Evolutionary conservation across 2,329 filamentous ascomycete genomes (phyloP).

Genomic region (Cladophialophora chaetospira): DNA sequence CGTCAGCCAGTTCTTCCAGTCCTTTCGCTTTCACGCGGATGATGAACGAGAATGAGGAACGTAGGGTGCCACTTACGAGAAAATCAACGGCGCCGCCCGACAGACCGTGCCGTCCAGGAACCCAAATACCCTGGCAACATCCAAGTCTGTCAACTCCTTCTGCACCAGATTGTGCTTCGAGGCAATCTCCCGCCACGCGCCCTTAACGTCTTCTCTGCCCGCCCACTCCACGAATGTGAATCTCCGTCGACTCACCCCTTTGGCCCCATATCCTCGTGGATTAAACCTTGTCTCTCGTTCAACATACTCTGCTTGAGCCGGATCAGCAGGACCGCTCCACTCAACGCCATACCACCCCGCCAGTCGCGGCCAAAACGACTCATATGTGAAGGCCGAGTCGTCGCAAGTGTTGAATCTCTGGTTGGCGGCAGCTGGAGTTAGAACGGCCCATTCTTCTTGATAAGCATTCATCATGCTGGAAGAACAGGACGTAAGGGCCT

Average conservation of each 20-base stretch:
- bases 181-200: conserved; percentile 51
- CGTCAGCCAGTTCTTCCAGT: background rate
- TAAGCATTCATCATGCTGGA: conserved; percentile 52
- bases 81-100: conserved; percentile 35
- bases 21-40: no score
- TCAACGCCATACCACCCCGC: conserved; percentile 48
- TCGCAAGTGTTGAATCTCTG: conserved; percentile 55
- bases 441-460: conserved; percentile 53
- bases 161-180: conserved; percentile 44
- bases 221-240: conserved; percentile 53
- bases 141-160: conserved; percentile 42
- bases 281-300: conserved; percentile 34
- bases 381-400: conserved; percentile 49
- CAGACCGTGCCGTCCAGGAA: conserved; percentile 48
- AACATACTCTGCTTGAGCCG: conserved; percentile 28
- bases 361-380: conserved; percentile 51
- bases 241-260: conserved; percentile 40
- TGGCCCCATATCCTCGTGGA: conserved; percentile 47
- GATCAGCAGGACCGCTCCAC: conserved; percentile 38
- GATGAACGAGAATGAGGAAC: no score
- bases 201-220: conserved; percentile 44
- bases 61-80: conserved; percentile 35
- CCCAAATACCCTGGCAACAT: conserved; percentile 49
- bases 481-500: conserved; percentile 44
- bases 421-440: conserved; percentile 44